Evolutionary conservation across 257 asterid genomes (phyloP), one percentile per base, ranked within the genome.

Genomic region (Pogostemon cablin): DNA sequence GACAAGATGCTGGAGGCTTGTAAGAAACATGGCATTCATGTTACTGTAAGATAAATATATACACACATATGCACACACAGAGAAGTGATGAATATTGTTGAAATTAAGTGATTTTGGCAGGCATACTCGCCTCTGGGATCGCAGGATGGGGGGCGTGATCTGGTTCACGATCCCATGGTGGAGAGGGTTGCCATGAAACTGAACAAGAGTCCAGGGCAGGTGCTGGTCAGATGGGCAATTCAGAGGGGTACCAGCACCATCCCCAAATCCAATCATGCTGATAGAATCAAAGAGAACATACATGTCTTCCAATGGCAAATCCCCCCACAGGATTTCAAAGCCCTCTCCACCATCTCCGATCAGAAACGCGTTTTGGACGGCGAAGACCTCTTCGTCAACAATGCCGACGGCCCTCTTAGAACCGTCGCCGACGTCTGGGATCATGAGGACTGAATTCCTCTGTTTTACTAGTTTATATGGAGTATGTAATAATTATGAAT

Each of bases 101-200:
- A 20, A 20, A 20, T 20, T 20, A 20, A 20, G 25, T 47, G 53
- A 47, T 10, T 2, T 54, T 43, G 71, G 47, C 73, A 86, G 97
- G 92, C 93, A 0, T 90, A 90, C 77, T 88, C 93, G 9, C 96
- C 93, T 0, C 9, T 88, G 12, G 96, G 97, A 41, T 86, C 91
- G 3, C 81, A 75, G 40, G 85, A 60, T 0, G 17, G 74, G 0
- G 84, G 80, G 1, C 57, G 85, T 6, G 88, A 88, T 44, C 87
- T 88, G 7, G 15, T 85, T 38, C 90, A 86, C 65, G 81, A 90
- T 8, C 88, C 92, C 0, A 34, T 74, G 0, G 95, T 90, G 35
- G 92, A 83, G 65, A 80, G 58, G 40, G 79, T 84, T 2, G 90
- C 95, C 0, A 38, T 15, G 11, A 88, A 79, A 46, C 71, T 86